Conservation (phyloP, 768 basidiomycete genomes). For the Porpolomopsis calyptriformis region DNA sequence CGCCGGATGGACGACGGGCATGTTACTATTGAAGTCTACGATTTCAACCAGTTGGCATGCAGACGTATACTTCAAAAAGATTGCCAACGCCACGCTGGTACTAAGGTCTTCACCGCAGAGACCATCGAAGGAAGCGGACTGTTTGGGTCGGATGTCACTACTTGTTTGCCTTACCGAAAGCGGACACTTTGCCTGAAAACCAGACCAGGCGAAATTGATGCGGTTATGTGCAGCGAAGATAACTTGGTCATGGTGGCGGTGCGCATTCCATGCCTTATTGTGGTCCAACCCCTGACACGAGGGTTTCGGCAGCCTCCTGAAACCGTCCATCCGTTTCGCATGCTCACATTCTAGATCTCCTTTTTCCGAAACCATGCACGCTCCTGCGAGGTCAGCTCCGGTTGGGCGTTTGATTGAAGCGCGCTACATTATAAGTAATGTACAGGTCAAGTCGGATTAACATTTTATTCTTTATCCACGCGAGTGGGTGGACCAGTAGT, state of each 20-base stretch:
- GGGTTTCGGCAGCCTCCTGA: too few relatives aligned
- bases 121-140: neutral
- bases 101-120: neutral
- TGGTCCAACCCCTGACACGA: neutral
- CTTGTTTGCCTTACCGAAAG: constrained; percentile 37
- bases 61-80: constrained; percentile 15
- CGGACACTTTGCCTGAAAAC: constrained; percentile 19
- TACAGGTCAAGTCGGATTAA: too few relatives aligned
- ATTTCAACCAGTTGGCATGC: constrained; percentile 40
- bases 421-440: too few relatives aligned
- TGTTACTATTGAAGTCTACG: constrained; percentile 30
- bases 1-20: constrained; percentile 1
- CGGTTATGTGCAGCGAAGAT: constrained; percentile 49
- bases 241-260: constrained; percentile 42
- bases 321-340: constrained; percentile 17
- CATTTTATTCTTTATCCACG: too few relatives aligned
- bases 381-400: too few relatives aligned
- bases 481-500: too few relatives aligned
- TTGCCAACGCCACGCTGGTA: constrained; percentile 1
- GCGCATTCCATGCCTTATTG: constrained; percentile 13
- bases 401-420: too few relatives aligned
- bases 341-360: constrained; percentile 22
- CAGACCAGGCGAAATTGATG: constrained; percentile 13
- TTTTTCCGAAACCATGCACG: neutral
- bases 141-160: constrained; percentile 25